Base-by-base conservation (phyloP, 129 eudicot species). In the Silybum marianum region DNA sequence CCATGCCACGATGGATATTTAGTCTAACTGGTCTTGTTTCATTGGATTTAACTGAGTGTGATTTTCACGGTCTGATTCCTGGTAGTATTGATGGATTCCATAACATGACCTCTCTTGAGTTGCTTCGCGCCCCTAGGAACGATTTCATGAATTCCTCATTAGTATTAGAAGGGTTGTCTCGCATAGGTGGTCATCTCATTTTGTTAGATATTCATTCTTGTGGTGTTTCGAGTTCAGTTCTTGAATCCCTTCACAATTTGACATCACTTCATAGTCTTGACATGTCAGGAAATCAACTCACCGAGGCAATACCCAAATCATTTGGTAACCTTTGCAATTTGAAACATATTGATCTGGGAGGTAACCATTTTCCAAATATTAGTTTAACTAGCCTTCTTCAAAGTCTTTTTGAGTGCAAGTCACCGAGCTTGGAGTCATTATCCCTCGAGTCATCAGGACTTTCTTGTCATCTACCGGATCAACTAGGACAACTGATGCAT, bases 1-100 rank as follows among this genome's bases (percentile, higher is more conserved):
- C 4, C 2, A 13, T 76, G 19, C 86, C 82, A 6, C 23, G 5
- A 0, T 85, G 91, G 91, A 77, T 85, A 71, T 81, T 72, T 8
- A 60, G 84, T 14, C 10, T 58, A 81, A 62, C 72, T 10, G 73
- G 66, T 62, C 28, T 81, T 5, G 67, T 60, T 39, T 73, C 84
- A 0, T 0, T 81, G 13, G 68, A 81, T 62, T 40, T 81, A 5
- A 9, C 34, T 40, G 2, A 1, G 6, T 63, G 73, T 40, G 3
- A n/a, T n/a, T 32, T 62, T 39, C 46, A 6, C 1, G 22, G 16
- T 3, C 24, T 30, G 16, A 26, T 21, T 69, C 82, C 58, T 22
- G 28, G 23, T 18, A 10, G 16, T 24, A 38, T 26, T 9, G 9
- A 66, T 78, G 9, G 69, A 6, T 48, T 79, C 48, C 32, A 24